Base-by-base conservation (phyloP, 2,329 filamentous ascomycete genomes). In the Didymella pinodella region DNA sequence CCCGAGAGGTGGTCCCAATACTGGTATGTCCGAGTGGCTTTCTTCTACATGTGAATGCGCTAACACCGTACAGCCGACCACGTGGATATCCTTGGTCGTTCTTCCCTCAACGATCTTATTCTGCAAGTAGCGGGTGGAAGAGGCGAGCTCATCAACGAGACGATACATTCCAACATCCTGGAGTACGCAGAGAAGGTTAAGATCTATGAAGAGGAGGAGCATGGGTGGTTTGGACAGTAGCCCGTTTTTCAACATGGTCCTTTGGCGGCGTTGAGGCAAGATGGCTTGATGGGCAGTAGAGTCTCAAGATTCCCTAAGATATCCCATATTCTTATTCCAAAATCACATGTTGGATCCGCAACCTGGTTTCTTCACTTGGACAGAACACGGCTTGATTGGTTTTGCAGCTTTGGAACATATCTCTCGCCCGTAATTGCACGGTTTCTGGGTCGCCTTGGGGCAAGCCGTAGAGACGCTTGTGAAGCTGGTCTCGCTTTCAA, bases 61-160 rank as follows among this genome's bases (percentile, higher is more conserved):
- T 67, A 51, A 68, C 32, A 1, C 7, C 31, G 18, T 8, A 46
- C 25, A 75, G 93, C 93, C 14, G 95, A 99, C 73, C 95, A 99
- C 73, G 95, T 99, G 49, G 95, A 99, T 74, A 99, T 99, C 58
- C 83, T 99, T 2, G 95, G 95, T 0, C 83, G 95, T 29, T 88
- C 93, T 66, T 92, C 88, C 31, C 83, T 99, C 26, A 99, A 99
- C 71, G 95, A 99, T 77, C 80, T 98, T 48, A 90, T 99, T 47
- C 78, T 99, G 59, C 85, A 88, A 51, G 90, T 99, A 10, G 95
- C 92, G 0, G 93, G 92, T 0, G 95, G 95, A 0, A 88, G 87
- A 67, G 95, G 95, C 4, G 85, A 93, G 59, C 83, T 87, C 28
- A 94, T 99, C 64, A 82, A 89, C 48, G 87, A 96, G 61, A 87